phyloP scores from a whole-genome alignment of 495 filamentous ascomycete genomes.

The Penicillium steckii region DNA sequence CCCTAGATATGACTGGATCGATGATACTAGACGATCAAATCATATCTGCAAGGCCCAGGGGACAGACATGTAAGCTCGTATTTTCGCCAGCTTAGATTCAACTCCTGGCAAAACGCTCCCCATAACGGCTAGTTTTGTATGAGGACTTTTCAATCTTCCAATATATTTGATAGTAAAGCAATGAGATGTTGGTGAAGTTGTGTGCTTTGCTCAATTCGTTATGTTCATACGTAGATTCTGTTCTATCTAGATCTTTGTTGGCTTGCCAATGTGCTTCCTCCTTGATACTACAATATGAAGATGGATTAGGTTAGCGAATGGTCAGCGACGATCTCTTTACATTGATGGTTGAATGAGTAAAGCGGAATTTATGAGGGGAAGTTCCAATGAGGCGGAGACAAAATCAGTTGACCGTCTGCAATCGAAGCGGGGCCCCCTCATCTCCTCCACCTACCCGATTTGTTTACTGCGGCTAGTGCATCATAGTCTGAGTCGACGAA shows the following conservation, averaged over 20 bases:
- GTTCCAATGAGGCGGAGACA: background rate
- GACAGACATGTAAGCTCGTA: constrained; percentile 51
- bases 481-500: background rate
- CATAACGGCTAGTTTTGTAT: no score
- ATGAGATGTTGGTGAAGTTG: no score
- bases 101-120: background rate
- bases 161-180: no score
- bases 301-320: no score
- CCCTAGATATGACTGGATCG: constrained; percentile 46
- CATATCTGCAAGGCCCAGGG: constrained; percentile 56
- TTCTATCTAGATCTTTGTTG: no score
- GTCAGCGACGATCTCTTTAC: no score
- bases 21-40: constrained; percentile 61
- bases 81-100: constrained; percentile 31
- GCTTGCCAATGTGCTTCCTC: no score
- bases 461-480: background rate
- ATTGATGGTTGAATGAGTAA: no score
- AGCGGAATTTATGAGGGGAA: background rate
- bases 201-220: no score
- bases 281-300: no score
- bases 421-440: background rate
- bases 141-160: no score
- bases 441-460: constrained; percentile 1
- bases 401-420: background rate
- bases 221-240: no score